These are phyloP conservation scores for Naganishia albida DNA, from an alignment of 1,284 basidiomycete genomes.

Conservation along the genomic window DNA sequence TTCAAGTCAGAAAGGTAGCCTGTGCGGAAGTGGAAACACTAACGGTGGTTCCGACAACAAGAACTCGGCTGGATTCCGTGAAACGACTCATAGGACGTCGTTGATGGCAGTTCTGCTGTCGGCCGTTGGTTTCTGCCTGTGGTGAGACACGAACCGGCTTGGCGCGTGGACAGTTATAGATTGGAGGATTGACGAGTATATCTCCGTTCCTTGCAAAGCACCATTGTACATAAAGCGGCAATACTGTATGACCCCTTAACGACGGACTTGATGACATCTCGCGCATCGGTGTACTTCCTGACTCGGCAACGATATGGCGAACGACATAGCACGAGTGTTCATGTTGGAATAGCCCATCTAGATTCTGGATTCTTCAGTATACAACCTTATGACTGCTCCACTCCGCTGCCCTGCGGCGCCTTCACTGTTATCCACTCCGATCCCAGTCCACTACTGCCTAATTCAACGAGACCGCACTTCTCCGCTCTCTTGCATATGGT, in stretches of 20 bases:
- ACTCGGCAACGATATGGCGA: too few species aligned
- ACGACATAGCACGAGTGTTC: too few species aligned
- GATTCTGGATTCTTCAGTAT: too few species aligned
- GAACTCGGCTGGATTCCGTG: slow-evolving; percentile 6
- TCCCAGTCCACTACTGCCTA: slow-evolving; percentile 4
- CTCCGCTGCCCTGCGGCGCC: neutral
- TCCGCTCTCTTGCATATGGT: slow-evolving; percentile 22
- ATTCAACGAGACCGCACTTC: slow-evolving; percentile 13
- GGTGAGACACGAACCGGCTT: neutral
- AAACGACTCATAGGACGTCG: neutral
- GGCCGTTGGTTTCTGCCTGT: neutral
- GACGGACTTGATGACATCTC: neutral
- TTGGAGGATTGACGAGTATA: neutral
- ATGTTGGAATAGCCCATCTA: too few species aligned
- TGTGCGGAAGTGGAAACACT: slow-evolving; percentile 15
- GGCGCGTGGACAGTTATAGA: too few species aligned
- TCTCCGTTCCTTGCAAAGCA: neutral
- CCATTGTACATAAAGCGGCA: neutral
- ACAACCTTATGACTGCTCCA: neutral
- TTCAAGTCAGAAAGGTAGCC: slow-evolving; percentile 23
- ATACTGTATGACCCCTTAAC: neutral
- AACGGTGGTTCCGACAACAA: neutral
- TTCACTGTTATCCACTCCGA: slow-evolving; percentile 15
- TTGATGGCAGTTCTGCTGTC: slow-evolving; percentile 7
- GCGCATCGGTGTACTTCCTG: neutral